phyloP scores from a whole-genome alignment of 2,329 filamentous ascomycete species.

The Penicillium occitanis region DNA sequence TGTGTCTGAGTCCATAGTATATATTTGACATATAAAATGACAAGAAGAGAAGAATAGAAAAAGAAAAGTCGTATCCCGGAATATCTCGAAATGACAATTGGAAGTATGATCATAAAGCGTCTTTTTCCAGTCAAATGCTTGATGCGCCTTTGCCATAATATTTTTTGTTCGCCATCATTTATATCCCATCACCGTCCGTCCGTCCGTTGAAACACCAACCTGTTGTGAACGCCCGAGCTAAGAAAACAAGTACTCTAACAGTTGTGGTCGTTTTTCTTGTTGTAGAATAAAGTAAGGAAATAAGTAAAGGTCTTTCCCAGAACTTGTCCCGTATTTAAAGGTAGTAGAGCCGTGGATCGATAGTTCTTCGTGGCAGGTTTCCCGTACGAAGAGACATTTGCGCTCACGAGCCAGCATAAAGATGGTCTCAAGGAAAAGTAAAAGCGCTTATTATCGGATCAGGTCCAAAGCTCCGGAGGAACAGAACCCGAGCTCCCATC shows the following conservation, averaged over 20 bases:
- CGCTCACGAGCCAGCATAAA: too few relatives aligned
- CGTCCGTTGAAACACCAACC: not conserved
- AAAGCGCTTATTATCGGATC: conserved; percentile 16
- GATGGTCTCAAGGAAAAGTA: too few relatives aligned
- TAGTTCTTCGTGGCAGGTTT: not conserved
- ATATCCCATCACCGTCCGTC: not conserved
- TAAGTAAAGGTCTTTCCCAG: too few relatives aligned
- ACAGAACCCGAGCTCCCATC: conserved; percentile 37
- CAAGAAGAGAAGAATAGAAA: not conserved
- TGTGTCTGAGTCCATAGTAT: not conserved
- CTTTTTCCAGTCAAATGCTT: not conserved
- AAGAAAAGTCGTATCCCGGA: not conserved
- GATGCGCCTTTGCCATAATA: not conserved
- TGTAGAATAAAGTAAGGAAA: not conserved
- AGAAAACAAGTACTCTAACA: not conserved
- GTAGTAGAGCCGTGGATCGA: too few relatives aligned
- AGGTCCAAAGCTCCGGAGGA: conserved; percentile 38
- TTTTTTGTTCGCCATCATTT: not conserved
- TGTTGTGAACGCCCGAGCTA: conserved; percentile 6
- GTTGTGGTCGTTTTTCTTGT: not conserved
- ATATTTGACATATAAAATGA: not conserved
- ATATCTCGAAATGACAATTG: not conserved
- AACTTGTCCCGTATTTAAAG: not conserved
- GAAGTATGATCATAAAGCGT: not conserved
- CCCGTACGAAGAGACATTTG: too few relatives aligned